Base-by-base conservation (phyloP, 1,139 yeast species). In the Magnusiomyces starmeri region DNA sequence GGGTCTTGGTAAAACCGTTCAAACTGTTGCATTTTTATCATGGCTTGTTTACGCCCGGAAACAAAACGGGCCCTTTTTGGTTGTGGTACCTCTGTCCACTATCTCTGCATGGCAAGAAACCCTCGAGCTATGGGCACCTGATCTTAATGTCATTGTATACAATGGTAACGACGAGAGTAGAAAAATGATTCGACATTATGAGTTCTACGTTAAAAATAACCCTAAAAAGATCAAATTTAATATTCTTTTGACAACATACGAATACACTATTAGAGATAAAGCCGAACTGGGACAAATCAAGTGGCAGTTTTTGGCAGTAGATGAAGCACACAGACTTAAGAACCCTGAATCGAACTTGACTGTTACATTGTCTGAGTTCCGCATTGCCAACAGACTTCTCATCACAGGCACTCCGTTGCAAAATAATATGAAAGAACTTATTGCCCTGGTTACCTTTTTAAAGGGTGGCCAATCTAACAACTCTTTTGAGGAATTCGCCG, bases 31-130 rank as follows among this genome's bases (percentile, higher is more conserved):
- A 2, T 94, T 94, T 64, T 74, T 94, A 57, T 85, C 96, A 48
- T 92, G 97, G 97, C 76, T 94, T 50, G 82, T 92, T 29, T 92
- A 85, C 67, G 94, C 97, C 6, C 79, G 98, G 66, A 79, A 96
- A 67, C 97, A 90, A 65, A 86, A 90, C 68, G 98, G 98, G 8
- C 98, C 99, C 1, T 97, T 92, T 69, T 69, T 90, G 47, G 90
- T 90, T 26, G 98, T 94, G 39, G 99, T 94, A 10, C 99, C 99
- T 0, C 74, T 94, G 57, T 87, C 96, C 1, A 94, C 99, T 0
- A 82, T 94, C 53, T 97, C 97, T 1, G 96, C 98, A 0, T 94
- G 99, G 99, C 97, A 92, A 71, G 98, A 94, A 65, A 94, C 98
- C 2, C 85, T 94, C 68, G 98, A 92, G 63, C 80, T 83, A 64